A percentile compares a stretch with the other conserved stretches of the same genome.
phyloP scores from a whole-genome alignment of 805 yeast species.

The Novakomyces olei region DNA sequence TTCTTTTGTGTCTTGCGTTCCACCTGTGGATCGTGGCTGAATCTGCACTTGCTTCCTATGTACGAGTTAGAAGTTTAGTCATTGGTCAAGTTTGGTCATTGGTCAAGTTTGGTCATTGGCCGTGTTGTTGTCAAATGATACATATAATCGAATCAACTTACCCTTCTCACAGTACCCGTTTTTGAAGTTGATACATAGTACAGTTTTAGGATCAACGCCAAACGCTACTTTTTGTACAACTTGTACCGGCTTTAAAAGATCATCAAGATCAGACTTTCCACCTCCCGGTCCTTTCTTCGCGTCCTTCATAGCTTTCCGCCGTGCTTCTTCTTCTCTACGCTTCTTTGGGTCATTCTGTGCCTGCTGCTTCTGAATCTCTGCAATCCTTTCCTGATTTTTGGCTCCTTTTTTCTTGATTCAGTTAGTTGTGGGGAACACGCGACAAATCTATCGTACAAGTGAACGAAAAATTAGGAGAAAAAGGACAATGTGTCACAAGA shows the following conservation, averaged over 20 bases:
- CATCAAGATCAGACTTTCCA: slow-evolving; percentile 69
- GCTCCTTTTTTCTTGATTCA: too few relatives aligned
- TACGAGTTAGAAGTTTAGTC: too few relatives aligned
- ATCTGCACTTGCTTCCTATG: slow-evolving; percentile 79
- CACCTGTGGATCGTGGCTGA: slow-evolving; percentile 66
- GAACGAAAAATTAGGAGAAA: too few relatives aligned
- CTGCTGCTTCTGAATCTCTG: too few relatives aligned
- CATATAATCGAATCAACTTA: too few relatives aligned
- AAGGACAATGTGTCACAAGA: too few relatives aligned
- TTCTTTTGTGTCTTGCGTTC: slow-evolving; percentile 78
- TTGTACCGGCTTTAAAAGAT: slow-evolving; percentile 41
- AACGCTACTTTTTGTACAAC: slow-evolving; percentile 74
- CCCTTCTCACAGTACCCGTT: slow-evolving; percentile 54
- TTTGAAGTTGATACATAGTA: slow-evolving; percentile 75
- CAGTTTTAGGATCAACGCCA: slow-evolving; percentile 87
- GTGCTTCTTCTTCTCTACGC: not conserved
- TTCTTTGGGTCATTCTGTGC: not conserved
- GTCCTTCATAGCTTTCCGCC: slow-evolving; percentile 55
- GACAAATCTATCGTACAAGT: too few relatives aligned
- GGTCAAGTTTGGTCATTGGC: too few relatives aligned
- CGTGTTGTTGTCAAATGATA: too few relatives aligned
- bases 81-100: too few relatives aligned
- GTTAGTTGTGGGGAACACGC: too few relatives aligned
- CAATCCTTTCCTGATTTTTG: too few relatives aligned
- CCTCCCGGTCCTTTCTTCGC: slow-evolving; percentile 43